A percentile compares a stretch with the other conserved stretches of the same genome.
Conservation (phyloP, 139 green algal genomes). For the Auxenochlorella pyrenoidosa region DNA sequence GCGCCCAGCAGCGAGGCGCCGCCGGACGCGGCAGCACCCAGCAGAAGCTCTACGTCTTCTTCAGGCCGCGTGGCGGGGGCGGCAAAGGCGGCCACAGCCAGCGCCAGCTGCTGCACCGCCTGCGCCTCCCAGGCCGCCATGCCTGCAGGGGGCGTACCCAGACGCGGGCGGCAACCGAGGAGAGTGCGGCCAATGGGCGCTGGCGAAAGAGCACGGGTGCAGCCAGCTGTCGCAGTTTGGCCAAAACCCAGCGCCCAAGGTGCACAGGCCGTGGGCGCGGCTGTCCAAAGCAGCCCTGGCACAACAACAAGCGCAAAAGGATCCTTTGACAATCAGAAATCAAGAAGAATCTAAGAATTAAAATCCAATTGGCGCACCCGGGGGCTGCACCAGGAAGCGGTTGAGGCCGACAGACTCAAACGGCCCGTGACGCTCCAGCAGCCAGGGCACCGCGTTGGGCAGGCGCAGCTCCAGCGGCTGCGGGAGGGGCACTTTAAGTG, state of each 20-base stretch:
- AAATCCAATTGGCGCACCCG: background rate
- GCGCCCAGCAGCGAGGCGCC: background rate
- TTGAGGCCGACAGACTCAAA: background rate
- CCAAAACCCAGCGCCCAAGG: too few relatives aligned
- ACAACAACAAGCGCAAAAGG: too few relatives aligned
- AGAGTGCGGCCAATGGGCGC: background rate
- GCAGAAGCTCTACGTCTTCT: conserved; percentile 40
- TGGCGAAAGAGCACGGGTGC: too few relatives aligned
- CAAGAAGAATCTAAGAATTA: background rate
- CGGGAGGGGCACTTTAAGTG: too few relatives aligned
- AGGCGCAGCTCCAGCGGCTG: conserved; percentile 9
- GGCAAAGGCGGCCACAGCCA: background rate
- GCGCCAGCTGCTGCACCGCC: conserved; percentile 16
- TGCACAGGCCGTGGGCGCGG: too few relatives aligned
- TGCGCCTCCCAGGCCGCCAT: conserved; percentile 24
- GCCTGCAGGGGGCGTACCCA: conserved; percentile 5
- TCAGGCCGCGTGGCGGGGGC: conserved; percentile 16
- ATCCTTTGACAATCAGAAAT: background rate
- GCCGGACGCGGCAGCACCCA: conserved; percentile 1
- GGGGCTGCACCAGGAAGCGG: conserved; percentile 28
- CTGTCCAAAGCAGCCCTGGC: too few relatives aligned
- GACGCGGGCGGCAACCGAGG: too few relatives aligned
- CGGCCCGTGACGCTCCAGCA: background rate
- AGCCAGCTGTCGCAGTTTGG: too few relatives aligned
- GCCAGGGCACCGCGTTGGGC: conserved; percentile 1